Base-by-base conservation (phyloP, 306 rosid genomes). In the Rosa chinensis region DNA sequence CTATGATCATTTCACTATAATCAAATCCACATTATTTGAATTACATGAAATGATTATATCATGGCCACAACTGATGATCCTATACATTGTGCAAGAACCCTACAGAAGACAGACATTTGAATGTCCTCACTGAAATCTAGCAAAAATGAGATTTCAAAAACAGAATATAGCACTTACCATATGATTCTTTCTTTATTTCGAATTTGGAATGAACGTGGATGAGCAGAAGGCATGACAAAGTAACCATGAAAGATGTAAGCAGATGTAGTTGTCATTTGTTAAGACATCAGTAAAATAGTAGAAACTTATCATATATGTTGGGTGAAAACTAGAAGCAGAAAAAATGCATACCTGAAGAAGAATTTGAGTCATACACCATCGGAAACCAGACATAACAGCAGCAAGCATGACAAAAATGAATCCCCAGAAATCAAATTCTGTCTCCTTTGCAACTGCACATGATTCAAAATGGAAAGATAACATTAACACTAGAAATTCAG, bases 351-450 rank as follows among this genome's bases (percentile, higher is more conserved):
- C 99, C 94, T 95, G 99, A 76, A 93, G 86, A 89, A 95, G 99
- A 77, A 95, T 90, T 81, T 95, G 98, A 77, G 99, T 95, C 98
- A 95, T 95, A 74, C 90, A 93, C 99, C 96, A 95, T 43, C 99
- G 93, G 74, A 95, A 95, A 76, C 99, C 98, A 18, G 99, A 95
- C 98, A 95, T 95, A 72, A 95, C 99, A 85, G 97, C 92, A 82
- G 98, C 99, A 83, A 95, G 98, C 98, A 95, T 95, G 74, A 95
- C 98, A 82, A 95, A 94, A 78, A 86, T 66, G 70, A 93, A 95
- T 53, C 99, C 99, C 90, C 86, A 87, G 69, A 95, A 76, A 81
- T 95, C 90, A 86, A 93, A 93, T 80, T 95, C 97, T 39, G 98
- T 91, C 84, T 90, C 98, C 82, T 92, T 95, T 18, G 96, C 83